These are phyloP conservation scores for Penicillium macrosclerotiorum DNA, from an alignment of 495 filamentous ascomycete species.

Conservation along the genomic window DNA sequence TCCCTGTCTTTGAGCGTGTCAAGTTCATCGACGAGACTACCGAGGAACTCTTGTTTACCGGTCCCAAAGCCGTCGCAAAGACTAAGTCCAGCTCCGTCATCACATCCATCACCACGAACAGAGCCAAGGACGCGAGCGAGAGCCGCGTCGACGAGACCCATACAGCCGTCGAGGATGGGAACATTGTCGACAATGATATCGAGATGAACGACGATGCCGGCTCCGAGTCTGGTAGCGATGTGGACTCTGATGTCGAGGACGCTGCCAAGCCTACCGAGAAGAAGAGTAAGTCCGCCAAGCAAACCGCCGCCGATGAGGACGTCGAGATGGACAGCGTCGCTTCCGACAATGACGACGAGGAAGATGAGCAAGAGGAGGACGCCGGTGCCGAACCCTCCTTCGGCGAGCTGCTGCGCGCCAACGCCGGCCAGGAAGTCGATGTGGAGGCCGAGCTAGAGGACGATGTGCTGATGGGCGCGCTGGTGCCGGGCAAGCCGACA, in stretches of 20 bases:
- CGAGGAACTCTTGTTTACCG: slow-evolving; percentile 45
- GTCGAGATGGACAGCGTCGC: slow-evolving; percentile 43
- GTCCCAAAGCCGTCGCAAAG: slow-evolving; percentile 44
- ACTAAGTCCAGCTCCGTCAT: slow-evolving; percentile 45
- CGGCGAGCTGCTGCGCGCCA: slow-evolving; percentile 77
- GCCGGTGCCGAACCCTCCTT: slow-evolving; percentile 75
- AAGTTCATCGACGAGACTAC: slow-evolving; percentile 50
- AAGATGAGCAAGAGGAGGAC: slow-evolving; percentile 49
- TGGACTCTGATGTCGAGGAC: slow-evolving; percentile 43
- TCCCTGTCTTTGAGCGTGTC: slow-evolving; percentile 54
- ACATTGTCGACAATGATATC: slow-evolving; percentile 40
- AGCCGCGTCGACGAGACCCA: slow-evolving; percentile 71
- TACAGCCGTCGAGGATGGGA: slow-evolving; percentile 57
- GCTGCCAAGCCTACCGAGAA: slow-evolving; percentile 36
- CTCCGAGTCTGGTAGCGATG: slow-evolving; percentile 37
- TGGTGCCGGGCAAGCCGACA: slow-evolving; percentile 39
- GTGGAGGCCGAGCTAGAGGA: slow-evolving; percentile 58
- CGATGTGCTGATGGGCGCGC: slow-evolving; percentile 37
- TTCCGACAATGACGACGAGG: slow-evolving; percentile 39
- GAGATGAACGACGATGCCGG: slow-evolving; percentile 52
- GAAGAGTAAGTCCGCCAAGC: slow-evolving; percentile 31
- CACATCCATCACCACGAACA: slow-evolving; percentile 50
- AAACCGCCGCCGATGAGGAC: slow-evolving; percentile 36
- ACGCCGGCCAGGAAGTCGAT: slow-evolving; percentile 68
- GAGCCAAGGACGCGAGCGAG: slow-evolving; percentile 57